Evolutionary conservation across 2,329 filamentous ascomycete genomes (phyloP), one percentile per base, ranked within the genome.

Genomic region (Aspergillus floridensis): DNA sequence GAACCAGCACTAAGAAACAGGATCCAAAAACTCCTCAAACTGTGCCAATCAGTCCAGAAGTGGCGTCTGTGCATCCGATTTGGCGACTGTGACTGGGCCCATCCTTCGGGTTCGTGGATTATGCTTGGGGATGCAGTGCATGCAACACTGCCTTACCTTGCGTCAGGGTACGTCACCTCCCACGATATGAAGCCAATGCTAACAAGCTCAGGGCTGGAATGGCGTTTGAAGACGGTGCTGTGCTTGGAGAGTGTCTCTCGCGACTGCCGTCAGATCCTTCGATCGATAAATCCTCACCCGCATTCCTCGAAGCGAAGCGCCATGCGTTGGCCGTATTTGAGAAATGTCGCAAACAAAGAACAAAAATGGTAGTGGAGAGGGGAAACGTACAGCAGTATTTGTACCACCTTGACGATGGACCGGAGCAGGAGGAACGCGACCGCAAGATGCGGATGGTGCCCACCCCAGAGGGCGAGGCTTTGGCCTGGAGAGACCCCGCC

Each of bases 121-220:
- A 79, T 88, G 66, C 76, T 88, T 0, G 86, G 87, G 0, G 86
- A 89, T 65, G 84, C 86, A 0, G 84, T 85, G 2, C 86, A 89
- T 62, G 85, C 86, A 0, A 88, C 85, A 0, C 75, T 89, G 0
- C 87, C 86, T 0, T 89, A 89, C 66, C 75, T 87, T 0, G 84
- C 84, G 2, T 79, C 75, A 6, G 80, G 72, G 71, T 73, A 65
- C 16, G 57, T 59, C 19, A 51, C 38, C n/a, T n/a, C 11, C 2
- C 8, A 6, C 8, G 2, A 4, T n/a, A 2, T 1, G 3, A 31
- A 2, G 5, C 5, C 7, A 7, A 58, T 41, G 3, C 19, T 53
- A 49, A 66, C 2, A 16, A 3, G 6, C 70, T 60, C 35, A 79
- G 83, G 2, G 84, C 84, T 0, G 84, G 84, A 2, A 86, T 87